Evolutionary conservation across 1,284 basidiomycete species (phyloP).

Genomic region (Cryptococcus hybrid): DNA sequence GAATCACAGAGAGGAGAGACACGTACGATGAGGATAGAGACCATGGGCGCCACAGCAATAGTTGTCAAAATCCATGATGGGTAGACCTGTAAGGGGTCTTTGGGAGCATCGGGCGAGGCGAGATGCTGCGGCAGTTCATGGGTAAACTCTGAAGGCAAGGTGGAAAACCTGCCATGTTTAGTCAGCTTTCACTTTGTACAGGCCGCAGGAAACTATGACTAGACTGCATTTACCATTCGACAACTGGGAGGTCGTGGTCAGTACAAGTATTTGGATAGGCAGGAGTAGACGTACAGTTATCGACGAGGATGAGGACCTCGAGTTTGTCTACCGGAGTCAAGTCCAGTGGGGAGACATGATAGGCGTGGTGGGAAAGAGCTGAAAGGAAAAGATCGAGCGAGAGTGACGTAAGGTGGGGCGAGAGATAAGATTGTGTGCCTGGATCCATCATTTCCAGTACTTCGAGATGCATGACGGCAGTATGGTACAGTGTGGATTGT

Average conservation of each 20-base stretch:
- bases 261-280: not conserved
- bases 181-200: not conserved
- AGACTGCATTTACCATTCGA: slow-evolving; percentile 18
- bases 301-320: slow-evolving; percentile 39
- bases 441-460: too few species aligned
- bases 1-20: not conserved
- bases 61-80: slow-evolving; percentile 67
- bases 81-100: slow-evolving; percentile 61
- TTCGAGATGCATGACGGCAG: too few species aligned
- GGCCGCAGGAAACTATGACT: not conserved
- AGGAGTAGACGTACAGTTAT: slow-evolving; percentile 28
- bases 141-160: slow-evolving; percentile 64
- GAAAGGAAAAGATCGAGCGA: too few species aligned
- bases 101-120: slow-evolving; percentile 51
- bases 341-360: slow-evolving; percentile 31
- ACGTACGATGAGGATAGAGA: slow-evolving; percentile 68
- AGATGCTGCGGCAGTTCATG: slow-evolving; percentile 69
- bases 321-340: slow-evolving; percentile 37
- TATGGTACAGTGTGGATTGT: too few species aligned
- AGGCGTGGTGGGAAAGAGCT: too few species aligned
- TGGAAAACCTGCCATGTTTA: slow-evolving; percentile 4
- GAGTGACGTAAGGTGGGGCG: too few species aligned
- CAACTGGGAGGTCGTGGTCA: slow-evolving; percentile 5
- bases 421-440: too few species aligned
- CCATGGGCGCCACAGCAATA: slow-evolving; percentile 83